Base-by-base conservation (phyloP, 805 yeast genomes). In the Candida manassasensis region DNA sequence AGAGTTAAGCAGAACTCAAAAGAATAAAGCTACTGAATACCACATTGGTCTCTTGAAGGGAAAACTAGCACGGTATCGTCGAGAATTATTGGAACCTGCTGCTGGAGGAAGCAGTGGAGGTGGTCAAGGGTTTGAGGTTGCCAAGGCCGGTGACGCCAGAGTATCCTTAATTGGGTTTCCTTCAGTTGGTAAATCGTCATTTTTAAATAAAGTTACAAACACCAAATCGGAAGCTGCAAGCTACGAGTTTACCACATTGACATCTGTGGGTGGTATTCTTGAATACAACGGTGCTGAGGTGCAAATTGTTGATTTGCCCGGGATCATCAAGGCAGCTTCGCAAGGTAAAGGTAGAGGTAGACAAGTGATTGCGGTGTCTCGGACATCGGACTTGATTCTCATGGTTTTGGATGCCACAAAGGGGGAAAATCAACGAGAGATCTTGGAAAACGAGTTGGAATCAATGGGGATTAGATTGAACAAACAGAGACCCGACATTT, bases 281-380 rank as follows among this genome's bases (percentile, higher is more conserved):
- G 90, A 88, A 55, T 88, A 90, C 55, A 87, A 88, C 54, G 97
- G 97, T 25, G 96, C 97, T 0, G 96, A 89, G 53, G 88, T 90
- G 43, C 98, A 90, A 63, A 81, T 93, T 46, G 90, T 90, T n/a
- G 98, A 90, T 72, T 65, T 90, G 35, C 98, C 98, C 1, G 98
- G 98, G 59, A 90, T 90, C 48, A 90, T 90, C 39, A 86, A 85
- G 56, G 97, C 97, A 29, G 97, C 97, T 3, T 73, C 94, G 22
- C 96, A 86, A 55, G 97, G 97, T 51, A 89, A 89, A 60, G 98
- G 98, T 49, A 78, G 98, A 59, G 97, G 97, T 38, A 75, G 96
- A 50, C 97, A 93, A 59, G 97, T 93, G 27, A 89, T 90, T 45
- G 84, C 97, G 2, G 93, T 96, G 0, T 95, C 97, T 0, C 82